phyloP scores from a whole-genome alignment of 352 stramenopile genomes.

The Phytophthora parvispora region DNA sequence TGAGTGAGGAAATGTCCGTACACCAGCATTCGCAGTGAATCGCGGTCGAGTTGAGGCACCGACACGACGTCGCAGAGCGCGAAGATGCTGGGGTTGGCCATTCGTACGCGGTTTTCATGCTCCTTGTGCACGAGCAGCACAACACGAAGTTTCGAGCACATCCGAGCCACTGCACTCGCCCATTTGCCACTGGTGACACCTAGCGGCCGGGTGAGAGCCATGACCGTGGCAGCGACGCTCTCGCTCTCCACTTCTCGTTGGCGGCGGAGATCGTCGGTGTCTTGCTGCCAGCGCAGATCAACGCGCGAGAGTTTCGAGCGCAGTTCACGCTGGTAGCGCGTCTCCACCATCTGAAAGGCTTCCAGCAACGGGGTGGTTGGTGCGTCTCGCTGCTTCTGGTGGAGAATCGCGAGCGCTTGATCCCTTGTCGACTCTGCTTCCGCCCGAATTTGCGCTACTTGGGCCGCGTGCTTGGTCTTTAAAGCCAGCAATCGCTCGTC shows the following conservation, averaged over 20 bases:
- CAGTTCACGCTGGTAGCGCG: slow-evolving; percentile 31
- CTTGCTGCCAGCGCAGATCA: slow-evolving; percentile 70
- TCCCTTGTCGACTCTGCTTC: slow-evolving; percentile 44
- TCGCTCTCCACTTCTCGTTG: slow-evolving; percentile 78
- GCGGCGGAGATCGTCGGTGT: slow-evolving; percentile 66
- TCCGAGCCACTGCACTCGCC: slow-evolving; percentile 68
- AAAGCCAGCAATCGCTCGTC: slow-evolving; percentile 73
- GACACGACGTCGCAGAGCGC: slow-evolving; percentile 39
- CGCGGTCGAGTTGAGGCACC: slow-evolving; percentile 25
- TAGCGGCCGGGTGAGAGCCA: slow-evolving; percentile 77
- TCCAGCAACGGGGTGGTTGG: slow-evolving; percentile 16
- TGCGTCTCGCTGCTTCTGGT: slow-evolving; percentile 48
- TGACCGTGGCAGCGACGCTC: slow-evolving; percentile 76
- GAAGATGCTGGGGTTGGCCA: slow-evolving; percentile 40
- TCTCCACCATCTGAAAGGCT: slow-evolving; percentile 53
- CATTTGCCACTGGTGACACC: slow-evolving; percentile 79
- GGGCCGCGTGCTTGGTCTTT: slow-evolving; percentile 42
- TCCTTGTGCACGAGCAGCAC: slow-evolving; percentile 52
- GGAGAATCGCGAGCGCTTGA: slow-evolving; percentile 25
- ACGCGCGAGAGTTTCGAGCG: slow-evolving; percentile 49
- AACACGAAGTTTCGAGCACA: slow-evolving; percentile 59
- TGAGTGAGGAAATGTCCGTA: slow-evolving; percentile 63
- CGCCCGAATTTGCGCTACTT: slow-evolving; percentile 42
- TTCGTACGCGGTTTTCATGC: slow-evolving; percentile 18
- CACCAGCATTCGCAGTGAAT: slow-evolving; percentile 42